phyloP scores from a whole-genome alignment of 192 early-diverging fungal species.

The Spizellomyces sp. region DNA sequence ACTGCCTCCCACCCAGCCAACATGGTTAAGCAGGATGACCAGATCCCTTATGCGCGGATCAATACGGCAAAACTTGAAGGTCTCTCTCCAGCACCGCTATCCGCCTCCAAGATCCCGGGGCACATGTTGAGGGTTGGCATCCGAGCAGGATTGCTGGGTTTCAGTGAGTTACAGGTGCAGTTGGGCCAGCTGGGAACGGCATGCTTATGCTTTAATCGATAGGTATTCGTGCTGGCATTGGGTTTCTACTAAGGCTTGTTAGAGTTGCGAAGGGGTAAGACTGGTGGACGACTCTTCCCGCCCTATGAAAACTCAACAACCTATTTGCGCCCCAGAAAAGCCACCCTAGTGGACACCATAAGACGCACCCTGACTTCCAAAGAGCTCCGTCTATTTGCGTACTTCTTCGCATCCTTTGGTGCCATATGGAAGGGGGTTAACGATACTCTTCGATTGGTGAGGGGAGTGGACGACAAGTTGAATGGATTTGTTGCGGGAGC shows the following conservation, averaged over 20 bases:
- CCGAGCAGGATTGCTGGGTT: slow-evolving; percentile 5
- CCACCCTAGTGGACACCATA: background rate
- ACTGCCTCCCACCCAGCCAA: no score
- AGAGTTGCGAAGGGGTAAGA: slow-evolving; percentile 6
- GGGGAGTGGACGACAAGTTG: slow-evolving; percentile 15
- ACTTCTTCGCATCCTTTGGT: slow-evolving; percentile 10
- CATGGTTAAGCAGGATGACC: no score
- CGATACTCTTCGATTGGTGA: slow-evolving; percentile 1
- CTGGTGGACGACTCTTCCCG: no score
- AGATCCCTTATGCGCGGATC: no score
- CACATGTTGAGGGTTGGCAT: slow-evolving; percentile 17
- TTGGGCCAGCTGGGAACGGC: background rate
- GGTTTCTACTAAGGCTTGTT: slow-evolving; percentile 8
- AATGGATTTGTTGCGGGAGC: slow-evolving; percentile 19
- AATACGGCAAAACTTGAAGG: no score
- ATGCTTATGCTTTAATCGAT: background rate
- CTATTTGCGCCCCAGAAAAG: background rate
- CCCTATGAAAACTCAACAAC: no score
- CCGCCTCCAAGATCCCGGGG: background rate
- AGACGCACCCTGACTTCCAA: slow-evolving; percentile 1
- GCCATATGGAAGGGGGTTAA: slow-evolving; percentile 6
- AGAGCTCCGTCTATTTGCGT: background rate
- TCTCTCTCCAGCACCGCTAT: no score
- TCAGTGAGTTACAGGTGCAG: background rate
- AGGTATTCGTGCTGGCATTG: slow-evolving; percentile 10